A percentile compares a stretch with the other conserved stretches of the same genome.
Evolutionary conservation across 805 yeast genomes (phyloP).

Genomic region (Pichia gijzeniarum): DNA sequence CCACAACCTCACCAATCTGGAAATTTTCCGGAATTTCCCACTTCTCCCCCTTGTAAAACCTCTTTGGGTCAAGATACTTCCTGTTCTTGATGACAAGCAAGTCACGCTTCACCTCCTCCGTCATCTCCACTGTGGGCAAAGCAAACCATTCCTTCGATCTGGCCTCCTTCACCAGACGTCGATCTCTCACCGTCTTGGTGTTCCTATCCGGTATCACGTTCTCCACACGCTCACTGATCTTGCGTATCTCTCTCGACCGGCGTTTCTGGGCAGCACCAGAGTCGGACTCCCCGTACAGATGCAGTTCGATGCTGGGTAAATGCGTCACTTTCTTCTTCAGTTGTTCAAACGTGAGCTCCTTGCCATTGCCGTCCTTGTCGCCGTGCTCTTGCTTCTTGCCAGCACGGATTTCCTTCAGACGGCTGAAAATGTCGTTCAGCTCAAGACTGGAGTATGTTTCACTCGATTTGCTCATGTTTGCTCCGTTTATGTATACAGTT

Average conservation of each 20-base stretch:
- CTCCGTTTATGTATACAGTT: neutral
- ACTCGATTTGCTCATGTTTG: neutral
- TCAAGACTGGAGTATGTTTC: slow-evolving; percentile 11
- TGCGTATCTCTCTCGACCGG: slow-evolving; percentile 14
- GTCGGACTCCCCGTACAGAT: neutral
- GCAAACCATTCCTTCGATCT: slow-evolving; percentile 72
- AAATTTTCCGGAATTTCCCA: slow-evolving; percentile 62
- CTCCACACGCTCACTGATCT: slow-evolving; percentile 43
- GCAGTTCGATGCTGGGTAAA: slow-evolving; percentile 34
- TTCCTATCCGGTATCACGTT: slow-evolving; percentile 19
- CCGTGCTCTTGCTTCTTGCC: neutral
- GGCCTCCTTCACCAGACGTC: slow-evolving; percentile 19
- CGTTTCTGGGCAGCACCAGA: too few relatives aligned
- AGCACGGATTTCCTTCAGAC: slow-evolving; percentile 5
- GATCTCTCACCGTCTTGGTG: slow-evolving; percentile 16
- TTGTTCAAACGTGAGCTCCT: slow-evolving; percentile 21
- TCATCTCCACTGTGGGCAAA: slow-evolving; percentile 69
- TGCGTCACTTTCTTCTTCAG: slow-evolving; percentile 26
- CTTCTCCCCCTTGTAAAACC: slow-evolving; percentile 85
- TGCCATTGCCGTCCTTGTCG: slow-evolving; percentile 21
- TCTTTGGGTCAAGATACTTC: slow-evolving; percentile 88
- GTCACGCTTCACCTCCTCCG: slow-evolving; percentile 70
- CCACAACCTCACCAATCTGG: slow-evolving; percentile 84
- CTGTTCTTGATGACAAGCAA: slow-evolving; percentile 74
- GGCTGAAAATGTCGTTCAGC: slow-evolving; percentile 32